Evolutionary conservation across 2,329 filamentous ascomycete species (phyloP).

Genomic region (Diaporthe citri): DNA sequence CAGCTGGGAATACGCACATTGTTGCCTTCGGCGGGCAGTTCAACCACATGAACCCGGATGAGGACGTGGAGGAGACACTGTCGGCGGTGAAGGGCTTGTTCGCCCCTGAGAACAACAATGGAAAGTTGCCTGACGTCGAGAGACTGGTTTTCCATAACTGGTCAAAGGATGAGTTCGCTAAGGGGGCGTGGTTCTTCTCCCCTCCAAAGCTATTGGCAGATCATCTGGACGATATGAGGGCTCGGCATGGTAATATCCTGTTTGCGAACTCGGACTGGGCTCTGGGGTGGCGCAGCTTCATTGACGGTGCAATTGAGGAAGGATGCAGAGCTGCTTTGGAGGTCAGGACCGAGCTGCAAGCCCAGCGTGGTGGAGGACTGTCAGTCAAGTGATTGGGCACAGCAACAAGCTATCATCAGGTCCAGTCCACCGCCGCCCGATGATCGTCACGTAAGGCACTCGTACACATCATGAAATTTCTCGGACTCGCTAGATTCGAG

Average conservation of each 20-base stretch:
- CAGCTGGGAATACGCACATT: constrained; percentile 4
- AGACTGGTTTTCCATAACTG: constrained; percentile 11
- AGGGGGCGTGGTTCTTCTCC: constrained; percentile 8
- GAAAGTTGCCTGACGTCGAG: not conserved
- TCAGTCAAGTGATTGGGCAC: not conserved
- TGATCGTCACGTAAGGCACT: too few species aligned
- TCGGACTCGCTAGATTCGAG: too few species aligned
- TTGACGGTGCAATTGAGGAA: constrained; percentile 54
- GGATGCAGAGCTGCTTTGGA: constrained; percentile 13
- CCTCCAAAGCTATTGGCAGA: not conserved
- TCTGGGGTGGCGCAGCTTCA: constrained; percentile 62
- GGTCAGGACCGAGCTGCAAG: not conserved
- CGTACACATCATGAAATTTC: too few species aligned
- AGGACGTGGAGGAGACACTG: not conserved
- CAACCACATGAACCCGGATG: constrained; percentile 1
- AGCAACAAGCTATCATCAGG: too few species aligned
- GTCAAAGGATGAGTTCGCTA: constrained; percentile 39
- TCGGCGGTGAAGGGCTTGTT: not conserved
- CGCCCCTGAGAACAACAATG: not conserved
- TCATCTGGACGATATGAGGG: not conserved
- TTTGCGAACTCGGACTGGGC: constrained; percentile 65
- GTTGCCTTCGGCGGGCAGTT: constrained; percentile 2
- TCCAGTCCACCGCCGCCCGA: too few species aligned
- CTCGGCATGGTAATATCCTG: constrained; percentile 56
- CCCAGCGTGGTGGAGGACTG: not conserved